phyloP scores from a whole-genome alignment of 2,329 filamentous ascomycete species.

The Geosmithia morbida region DNA sequence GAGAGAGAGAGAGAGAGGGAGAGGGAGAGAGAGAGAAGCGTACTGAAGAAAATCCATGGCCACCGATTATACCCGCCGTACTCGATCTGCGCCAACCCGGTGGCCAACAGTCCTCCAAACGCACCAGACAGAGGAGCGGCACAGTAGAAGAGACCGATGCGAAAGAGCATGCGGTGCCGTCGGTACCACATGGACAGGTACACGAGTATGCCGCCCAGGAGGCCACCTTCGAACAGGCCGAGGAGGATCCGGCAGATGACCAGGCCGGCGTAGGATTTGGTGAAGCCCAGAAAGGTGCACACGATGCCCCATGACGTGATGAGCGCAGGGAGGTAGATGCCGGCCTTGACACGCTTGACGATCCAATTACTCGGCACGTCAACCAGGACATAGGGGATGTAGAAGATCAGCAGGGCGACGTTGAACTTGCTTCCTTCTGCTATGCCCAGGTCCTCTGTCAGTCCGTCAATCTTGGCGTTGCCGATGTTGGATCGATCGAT shows the following conservation, averaged over 20 bases:
- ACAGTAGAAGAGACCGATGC: slow-evolving; percentile 16
- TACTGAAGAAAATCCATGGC: slow-evolving; percentile 11
- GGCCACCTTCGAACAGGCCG: slow-evolving; percentile 40
- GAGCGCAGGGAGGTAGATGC: background rate
- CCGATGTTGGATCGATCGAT: slow-evolving; percentile 4
- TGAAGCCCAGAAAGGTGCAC: slow-evolving; percentile 37
- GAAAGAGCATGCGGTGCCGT: slow-evolving; percentile 23
- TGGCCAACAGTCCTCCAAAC: slow-evolving; percentile 9
- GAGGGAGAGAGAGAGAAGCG: too few species aligned
- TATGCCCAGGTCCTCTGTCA: slow-evolving; percentile 21
- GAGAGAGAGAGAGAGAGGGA: background rate
- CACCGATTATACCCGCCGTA: slow-evolving; percentile 6
- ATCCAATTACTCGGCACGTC: slow-evolving; percentile 17
- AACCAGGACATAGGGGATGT: slow-evolving; percentile 41
- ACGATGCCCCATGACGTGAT: slow-evolving; percentile 20
- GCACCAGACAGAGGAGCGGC: slow-evolving; percentile 9
- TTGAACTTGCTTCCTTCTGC: slow-evolving; percentile 32
- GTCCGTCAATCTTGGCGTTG: slow-evolving; percentile 6
- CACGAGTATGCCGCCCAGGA: slow-evolving; percentile 42
- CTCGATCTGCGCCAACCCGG: slow-evolving; percentile 9
- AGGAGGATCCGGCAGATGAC: slow-evolving; percentile 31
- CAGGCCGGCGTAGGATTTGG: slow-evolving; percentile 30
- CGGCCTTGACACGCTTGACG: slow-evolving; percentile 7
- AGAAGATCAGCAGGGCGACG: slow-evolving; percentile 30
- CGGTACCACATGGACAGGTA: slow-evolving; percentile 41